A percentile compares a stretch with the other conserved stretches of the same genome.
Conservation (phyloP, 352 stramenopile genomes). For the Elongisporangium senticosum region DNA sequence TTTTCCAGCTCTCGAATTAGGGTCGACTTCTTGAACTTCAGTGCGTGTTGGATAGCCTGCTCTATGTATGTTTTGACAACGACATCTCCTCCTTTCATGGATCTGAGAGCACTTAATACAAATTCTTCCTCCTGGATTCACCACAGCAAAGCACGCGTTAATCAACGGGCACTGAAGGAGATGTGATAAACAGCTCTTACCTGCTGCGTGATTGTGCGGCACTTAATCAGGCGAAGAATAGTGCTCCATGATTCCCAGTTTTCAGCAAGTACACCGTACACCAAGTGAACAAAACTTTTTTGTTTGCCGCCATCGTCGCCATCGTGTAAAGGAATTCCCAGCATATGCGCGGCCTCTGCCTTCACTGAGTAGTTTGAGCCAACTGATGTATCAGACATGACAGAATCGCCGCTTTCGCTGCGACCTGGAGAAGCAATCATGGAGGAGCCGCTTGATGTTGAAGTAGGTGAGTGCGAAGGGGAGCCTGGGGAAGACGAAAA, state of each 20-base stretch:
- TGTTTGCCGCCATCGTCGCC: slow-evolving; percentile 34
- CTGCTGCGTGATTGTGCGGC: slow-evolving; percentile 62
- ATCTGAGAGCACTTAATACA: slow-evolving; percentile 53
- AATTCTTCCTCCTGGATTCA: slow-evolving; percentile 69
- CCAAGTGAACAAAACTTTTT: slow-evolving; percentile 53
- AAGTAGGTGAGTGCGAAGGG: slow-evolving; percentile 59
- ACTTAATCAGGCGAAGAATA: slow-evolving; percentile 77
- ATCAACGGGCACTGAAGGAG: not conserved
- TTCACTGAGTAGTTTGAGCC: slow-evolving; percentile 77
- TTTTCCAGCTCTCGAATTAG: slow-evolving; percentile 45
- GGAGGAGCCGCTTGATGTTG: slow-evolving; percentile 34
- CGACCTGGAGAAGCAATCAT: slow-evolving; percentile 55
- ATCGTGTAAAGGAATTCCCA: slow-evolving; percentile 75
- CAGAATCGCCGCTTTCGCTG: slow-evolving; percentile 56
- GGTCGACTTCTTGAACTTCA: slow-evolving; percentile 63
- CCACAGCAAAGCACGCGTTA: not conserved
- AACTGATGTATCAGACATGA: slow-evolving; percentile 51
- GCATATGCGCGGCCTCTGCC: slow-evolving; percentile 63
- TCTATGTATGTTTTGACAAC: slow-evolving; percentile 66
- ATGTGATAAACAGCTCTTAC: slow-evolving; percentile 15
- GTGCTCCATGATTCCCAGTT: slow-evolving; percentile 84
- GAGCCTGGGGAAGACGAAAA: slow-evolving; percentile 68
- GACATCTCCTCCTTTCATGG: slow-evolving; percentile 64
- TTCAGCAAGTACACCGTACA: slow-evolving; percentile 77
- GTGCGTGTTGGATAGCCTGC: slow-evolving; percentile 52